Base-by-base conservation (phyloP, 2,329 filamentous ascomycete genomes). In the Pseudogymnoascus sp. region DNA sequence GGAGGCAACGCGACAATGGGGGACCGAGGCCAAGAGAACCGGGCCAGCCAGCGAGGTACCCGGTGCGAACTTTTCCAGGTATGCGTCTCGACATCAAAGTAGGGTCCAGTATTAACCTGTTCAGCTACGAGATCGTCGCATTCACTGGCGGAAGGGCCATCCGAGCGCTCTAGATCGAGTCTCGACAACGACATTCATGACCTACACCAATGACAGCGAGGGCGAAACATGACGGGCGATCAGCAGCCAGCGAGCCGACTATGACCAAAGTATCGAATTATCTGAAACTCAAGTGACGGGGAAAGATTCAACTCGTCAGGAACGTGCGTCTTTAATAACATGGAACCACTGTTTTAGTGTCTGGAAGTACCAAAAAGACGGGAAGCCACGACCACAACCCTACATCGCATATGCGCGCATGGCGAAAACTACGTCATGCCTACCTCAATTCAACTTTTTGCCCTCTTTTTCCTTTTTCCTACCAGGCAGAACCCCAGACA, bases 31-130 rank as follows among this genome's bases (percentile, higher is more conserved):
- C 42, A 48, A 48, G 25, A 3, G 25, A 15, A n/a, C 12, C 42
- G 42, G 42, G 25, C 42, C 42, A 48, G 42, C 42, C n/a, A n/a
- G n/a, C n/a, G 42, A 48, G 42, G 42, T 48, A 48, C 42, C 42
- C 42, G 42, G 42, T 29, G 42, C 13, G 42, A 48, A 48, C 13
- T n/a, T 15, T 15, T 12, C 25, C 42, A 48, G 42, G 25, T 48
- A 48, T 48, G 42, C 25, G 25, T 25, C 6, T 48, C 42, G 42
- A 15, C 29, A 8, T 48, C 42, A 48, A 48, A 48, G 25, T 48
- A 48, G 25, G 42, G 42, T 48, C 25, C 42, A 13, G 18, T 48
- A 29, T 48, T 48, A 48, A 48, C 42, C 42, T 7, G 15, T 48
- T 48, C 42, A 29, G 42, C 42, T 25, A 48, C 25, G 25, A 29